These are phyloP conservation scores for Rhododendron ovatum DNA, from an alignment of 148 eudicot genomes.

Conservation along the genomic window DNA sequence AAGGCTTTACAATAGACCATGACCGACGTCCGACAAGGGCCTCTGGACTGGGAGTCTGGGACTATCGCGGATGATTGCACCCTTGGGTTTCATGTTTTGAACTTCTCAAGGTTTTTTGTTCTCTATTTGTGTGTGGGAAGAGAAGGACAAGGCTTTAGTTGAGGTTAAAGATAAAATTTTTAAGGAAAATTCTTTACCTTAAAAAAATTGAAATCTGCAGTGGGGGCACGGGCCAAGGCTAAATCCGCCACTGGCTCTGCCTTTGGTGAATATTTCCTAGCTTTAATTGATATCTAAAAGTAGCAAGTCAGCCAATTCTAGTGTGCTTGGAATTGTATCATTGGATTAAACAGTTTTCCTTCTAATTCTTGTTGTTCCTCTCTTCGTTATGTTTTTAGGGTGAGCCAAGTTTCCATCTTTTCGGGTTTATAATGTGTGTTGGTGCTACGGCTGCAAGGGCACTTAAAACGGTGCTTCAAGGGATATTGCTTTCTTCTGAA, in stretches of 20 bases:
- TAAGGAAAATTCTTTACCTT: neutral
- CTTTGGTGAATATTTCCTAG: neutral
- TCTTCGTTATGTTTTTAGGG: conserved; percentile 34
- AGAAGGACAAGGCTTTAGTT: neutral
- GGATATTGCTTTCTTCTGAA: conserved; percentile 93
- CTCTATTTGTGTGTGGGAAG: neutral
- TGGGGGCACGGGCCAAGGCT: neutral
- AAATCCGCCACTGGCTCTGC: neutral
- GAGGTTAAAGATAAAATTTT: neutral
- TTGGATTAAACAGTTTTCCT: neutral
- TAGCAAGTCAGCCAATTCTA: neutral
- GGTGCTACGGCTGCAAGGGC: conserved; percentile 98
- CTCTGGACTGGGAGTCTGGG: neutral
- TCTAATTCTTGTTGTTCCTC: conserved; percentile 12
- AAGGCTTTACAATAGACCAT: neutral
- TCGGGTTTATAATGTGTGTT: conserved; percentile 84
- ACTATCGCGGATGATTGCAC: neutral
- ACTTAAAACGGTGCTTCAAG: conserved; percentile 84
- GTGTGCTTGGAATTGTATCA: neutral
- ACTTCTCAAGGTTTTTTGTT: neutral
- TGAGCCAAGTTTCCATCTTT: conserved; percentile 92
- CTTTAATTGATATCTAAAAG: neutral
- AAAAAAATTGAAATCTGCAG: neutral
- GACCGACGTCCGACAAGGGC: neutral
- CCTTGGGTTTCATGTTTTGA: neutral